phyloP scores from a whole-genome alignment of 164 flowering plant species.

The Pachysandra terminalis region DNA sequence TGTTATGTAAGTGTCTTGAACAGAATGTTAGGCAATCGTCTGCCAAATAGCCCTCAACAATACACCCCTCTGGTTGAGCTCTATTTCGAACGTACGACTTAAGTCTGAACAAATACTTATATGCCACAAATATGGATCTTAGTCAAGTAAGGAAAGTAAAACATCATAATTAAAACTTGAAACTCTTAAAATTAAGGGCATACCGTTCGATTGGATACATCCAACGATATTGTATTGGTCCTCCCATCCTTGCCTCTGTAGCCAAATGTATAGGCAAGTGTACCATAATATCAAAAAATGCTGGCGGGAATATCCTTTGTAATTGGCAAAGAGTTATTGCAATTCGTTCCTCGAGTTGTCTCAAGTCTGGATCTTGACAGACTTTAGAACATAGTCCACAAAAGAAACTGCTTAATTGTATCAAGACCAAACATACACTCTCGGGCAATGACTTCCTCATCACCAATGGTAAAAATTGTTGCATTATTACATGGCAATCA shows the following conservation, averaged over 20 bases:
- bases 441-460: slow-evolving; percentile 4
- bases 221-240: slow-evolving; percentile 10
- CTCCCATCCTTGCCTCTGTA: slow-evolving; percentile 3
- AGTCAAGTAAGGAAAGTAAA: too few species aligned
- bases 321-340: slow-evolving; percentile 1
- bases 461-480: slow-evolving; percentile 18
- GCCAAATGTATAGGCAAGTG: slow-evolving; percentile 18
- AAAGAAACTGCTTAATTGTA: slow-evolving; percentile 8
- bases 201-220: slow-evolving; percentile 13
- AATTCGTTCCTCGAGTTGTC: neutral
- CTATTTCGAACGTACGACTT: neutral
- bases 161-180: too few species aligned
- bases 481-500: slow-evolving; percentile 24
- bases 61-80: slow-evolving; percentile 7
- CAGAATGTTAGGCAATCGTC: slow-evolving; percentile 2
- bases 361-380: neutral
- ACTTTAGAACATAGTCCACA: slow-evolving; percentile 10
- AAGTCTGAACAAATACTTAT: neutral
- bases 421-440: neutral
- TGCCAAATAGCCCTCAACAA: slow-evolving; percentile 6
- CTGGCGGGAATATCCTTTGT: slow-evolving; percentile 14
- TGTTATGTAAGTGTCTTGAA: neutral
- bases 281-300: slow-evolving; percentile 16
- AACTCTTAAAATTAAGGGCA: too few species aligned
- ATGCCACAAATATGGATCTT: too few species aligned